Conservation (phyloP, 192 early-diverging fungal genomes). For the Lobosporangium transversale region DNA sequence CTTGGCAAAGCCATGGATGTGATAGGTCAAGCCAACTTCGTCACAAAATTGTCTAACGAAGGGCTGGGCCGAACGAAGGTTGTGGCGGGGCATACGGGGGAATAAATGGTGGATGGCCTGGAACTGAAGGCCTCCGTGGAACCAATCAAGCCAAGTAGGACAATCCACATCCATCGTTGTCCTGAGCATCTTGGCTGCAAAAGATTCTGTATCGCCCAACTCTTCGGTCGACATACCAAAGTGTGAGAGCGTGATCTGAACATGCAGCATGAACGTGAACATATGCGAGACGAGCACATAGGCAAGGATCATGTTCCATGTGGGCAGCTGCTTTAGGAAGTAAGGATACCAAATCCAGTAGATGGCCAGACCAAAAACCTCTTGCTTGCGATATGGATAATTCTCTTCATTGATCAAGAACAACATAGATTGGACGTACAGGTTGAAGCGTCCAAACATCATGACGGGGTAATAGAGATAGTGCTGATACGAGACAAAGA, state of each 20-base stretch:
- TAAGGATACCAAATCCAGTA: constrained; percentile 86
- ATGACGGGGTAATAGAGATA: constrained; percentile 87
- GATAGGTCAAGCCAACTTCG: constrained; percentile 79
- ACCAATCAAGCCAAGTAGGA: constrained; percentile 93
- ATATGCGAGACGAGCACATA: constrained; percentile 85
- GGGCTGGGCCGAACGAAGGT: constrained; percentile 76
- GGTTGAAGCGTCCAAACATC: constrained; percentile 92
- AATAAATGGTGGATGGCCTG: constrained; percentile 97
- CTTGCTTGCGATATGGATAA: constrained; percentile 79
- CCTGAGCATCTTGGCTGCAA: constrained; percentile 85
- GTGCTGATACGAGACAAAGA: constrained; percentile 87
- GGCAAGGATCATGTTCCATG: constrained; percentile 65
- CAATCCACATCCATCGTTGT: constrained; percentile 98
- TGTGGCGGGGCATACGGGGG: constrained; percentile 92
- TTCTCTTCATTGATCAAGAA: constrained; percentile 71
- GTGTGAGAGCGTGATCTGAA: constrained; percentile 97
- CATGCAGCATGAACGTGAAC: constrained; percentile 85
- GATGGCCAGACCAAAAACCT: constrained; percentile 74
- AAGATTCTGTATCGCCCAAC: constrained; percentile 77
- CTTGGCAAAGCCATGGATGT: constrained; percentile 82
- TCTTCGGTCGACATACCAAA: constrained; percentile 93
- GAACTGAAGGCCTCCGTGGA: constrained; percentile 97
- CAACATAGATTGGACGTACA: constrained; percentile 79
- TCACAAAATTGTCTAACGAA: constrained; percentile 79
- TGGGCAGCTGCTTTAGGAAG: constrained; percentile 76